phyloP scores from a whole-genome alignment of 73 alveolate species.

The Tetrahymena thermophila region DNA sequence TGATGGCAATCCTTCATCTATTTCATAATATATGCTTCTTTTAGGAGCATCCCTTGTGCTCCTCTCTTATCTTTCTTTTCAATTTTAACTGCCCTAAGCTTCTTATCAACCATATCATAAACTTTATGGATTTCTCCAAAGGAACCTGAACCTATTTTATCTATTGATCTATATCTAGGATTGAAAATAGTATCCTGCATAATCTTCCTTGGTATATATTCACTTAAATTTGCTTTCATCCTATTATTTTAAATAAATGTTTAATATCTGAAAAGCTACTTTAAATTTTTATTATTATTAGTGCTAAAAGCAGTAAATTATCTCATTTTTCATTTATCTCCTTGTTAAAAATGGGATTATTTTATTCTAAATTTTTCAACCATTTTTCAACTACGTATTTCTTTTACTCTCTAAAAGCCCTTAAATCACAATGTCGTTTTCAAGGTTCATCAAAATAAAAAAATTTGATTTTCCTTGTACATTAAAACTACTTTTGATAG shows the following conservation, averaged over 20 bases:
- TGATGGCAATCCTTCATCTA: constrained; percentile 18
- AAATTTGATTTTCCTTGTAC: too few relatives aligned
- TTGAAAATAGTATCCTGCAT: background rate
- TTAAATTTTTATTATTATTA: background rate
- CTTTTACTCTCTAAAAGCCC: background rate
- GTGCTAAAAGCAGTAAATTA: background rate
- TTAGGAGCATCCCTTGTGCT: constrained; percentile 1
- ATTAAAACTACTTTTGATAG: background rate
- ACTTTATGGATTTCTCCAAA: constrained; percentile 38
- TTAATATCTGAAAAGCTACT: background rate
- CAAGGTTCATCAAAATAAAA: background rate
- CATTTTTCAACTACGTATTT: background rate
- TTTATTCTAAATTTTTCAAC: too few relatives aligned
- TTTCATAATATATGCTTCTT: constrained; percentile 14
- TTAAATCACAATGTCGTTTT: background rate
- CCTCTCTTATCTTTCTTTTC: constrained; percentile 23
- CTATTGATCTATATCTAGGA: constrained; percentile 15
- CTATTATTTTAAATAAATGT: background rate
- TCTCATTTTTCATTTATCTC: background rate
- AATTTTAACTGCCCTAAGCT: constrained; percentile 29
- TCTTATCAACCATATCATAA: constrained; percentile 1
- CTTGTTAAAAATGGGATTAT: background rate
- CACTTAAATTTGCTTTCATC: background rate
- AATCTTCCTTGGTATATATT: background rate
- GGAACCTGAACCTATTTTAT: constrained; percentile 37